Base-by-base conservation (phyloP, 1,139 yeast genomes). In the Pichia sp. region DNA sequence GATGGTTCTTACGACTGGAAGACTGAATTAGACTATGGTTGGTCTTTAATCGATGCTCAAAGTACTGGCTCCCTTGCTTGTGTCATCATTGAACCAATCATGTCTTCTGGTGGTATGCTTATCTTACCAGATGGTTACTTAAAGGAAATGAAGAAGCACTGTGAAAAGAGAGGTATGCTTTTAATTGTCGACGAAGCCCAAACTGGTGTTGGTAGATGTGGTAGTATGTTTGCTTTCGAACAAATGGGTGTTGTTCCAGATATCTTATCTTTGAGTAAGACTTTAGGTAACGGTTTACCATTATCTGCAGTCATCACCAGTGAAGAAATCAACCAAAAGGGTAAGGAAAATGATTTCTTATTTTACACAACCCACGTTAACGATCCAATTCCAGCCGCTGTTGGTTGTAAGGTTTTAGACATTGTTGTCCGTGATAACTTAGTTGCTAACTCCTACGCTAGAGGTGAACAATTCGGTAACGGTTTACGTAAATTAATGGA, bases 191-290 rank as follows among this genome's bases (percentile, higher is more conserved):
- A 65, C 49, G 69, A 66, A 45, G 64, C 65, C 33, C 67, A 66
- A n/a, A 65, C 68, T 3, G 69, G 68, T 2, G 58, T 66, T 46
- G 69, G 68, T 20, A 56, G 68, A 46, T 61, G 67, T 19, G 69
- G 69, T 10, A 58, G 58, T 27, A 57, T 63, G 53, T 65, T 66
- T 47, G 67, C 67, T 2, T 58, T 58, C 40, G 59, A 65, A 22
- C 65, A 60, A 38, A 53, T 58, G 18, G 62, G 61, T 15, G 59
- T 66, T 21, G 59, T 54, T 21, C 69, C 69, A 4, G 68, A 65
- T 47, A 63, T 66, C 20, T 46, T 64, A 21, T 58, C 64, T 32
- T 57, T 64, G 17, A 62, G 66, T 3, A 65, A 64, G 45, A 64
- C 66, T 9, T 47, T 65, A 24, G 65, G 67, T 4, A 66, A 66